Conservation (phyloP, 2,329 filamentous ascomycete genomes). For the Botrytis medusae region DNA sequence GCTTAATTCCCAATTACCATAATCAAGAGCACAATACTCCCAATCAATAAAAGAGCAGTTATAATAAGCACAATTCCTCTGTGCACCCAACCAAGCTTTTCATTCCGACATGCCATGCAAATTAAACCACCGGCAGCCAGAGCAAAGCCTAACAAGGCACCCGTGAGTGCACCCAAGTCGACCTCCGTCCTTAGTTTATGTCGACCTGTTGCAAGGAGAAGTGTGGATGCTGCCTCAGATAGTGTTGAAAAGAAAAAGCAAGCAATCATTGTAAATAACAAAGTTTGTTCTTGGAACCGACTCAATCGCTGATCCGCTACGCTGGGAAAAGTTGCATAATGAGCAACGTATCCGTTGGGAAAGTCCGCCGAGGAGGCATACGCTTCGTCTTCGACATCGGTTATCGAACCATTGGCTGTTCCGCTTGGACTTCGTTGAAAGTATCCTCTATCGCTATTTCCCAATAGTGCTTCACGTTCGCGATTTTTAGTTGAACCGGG, state of each 20-base stretch:
- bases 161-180: conserved; percentile 69
- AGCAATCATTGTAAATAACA: conserved; percentile 54
- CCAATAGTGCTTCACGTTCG: conserved; percentile 34
- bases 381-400: conserved; percentile 50
- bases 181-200: conserved; percentile 70
- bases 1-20: conserved; percentile 47
- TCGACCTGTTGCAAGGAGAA: conserved; percentile 67
- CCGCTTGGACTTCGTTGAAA: conserved; percentile 29
- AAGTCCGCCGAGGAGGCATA: conserved; percentile 52
- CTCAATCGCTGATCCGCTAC: conserved; percentile 51
- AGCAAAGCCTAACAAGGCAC: conserved; percentile 64
- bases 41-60: conserved; percentile 49
- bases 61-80: conserved; percentile 46
- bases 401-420: conserved; percentile 39
- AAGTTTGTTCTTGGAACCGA: conserved; percentile 54
- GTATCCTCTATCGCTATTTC: conserved; percentile 29
- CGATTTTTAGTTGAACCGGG: conserved; percentile 28
- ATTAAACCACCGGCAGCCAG: conserved; percentile 62
- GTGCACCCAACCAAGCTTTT: conserved; percentile 46
- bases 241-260: conserved; percentile 60
- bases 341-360: conserved; percentile 53
- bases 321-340: conserved; percentile 55
- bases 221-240: conserved; percentile 62
- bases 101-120: conserved; percentile 54
- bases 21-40: conserved; percentile 54